Conservation (phyloP, 1,284 basidiomycete species). For the Rhizoctonia solani region DNA sequence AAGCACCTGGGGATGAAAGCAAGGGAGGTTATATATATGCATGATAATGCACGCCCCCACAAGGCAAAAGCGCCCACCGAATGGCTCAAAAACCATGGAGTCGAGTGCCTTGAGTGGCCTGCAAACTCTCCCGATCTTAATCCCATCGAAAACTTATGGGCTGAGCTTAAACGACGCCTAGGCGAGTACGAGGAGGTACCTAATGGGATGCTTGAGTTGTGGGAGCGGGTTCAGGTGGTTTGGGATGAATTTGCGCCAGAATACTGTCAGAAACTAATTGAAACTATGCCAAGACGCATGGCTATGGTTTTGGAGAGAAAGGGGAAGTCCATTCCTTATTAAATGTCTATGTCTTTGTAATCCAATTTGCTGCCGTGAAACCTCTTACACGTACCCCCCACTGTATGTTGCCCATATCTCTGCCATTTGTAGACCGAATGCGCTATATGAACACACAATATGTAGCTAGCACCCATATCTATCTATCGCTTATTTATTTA, state of each 20-base stretch:
- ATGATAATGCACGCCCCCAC: too few species aligned
- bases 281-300: conserved; percentile 17
- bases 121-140: conserved; percentile 15
- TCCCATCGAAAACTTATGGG: conserved; percentile 18
- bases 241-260: conserved; percentile 7
- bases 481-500: background rate
- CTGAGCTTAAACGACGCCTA: background rate
- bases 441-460: background rate
- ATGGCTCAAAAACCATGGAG: too few species aligned
- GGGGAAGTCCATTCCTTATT: conserved; percentile 1
- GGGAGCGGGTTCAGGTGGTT: too few species aligned
- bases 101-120: too few species aligned
- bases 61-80: too few species aligned
- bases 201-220: background rate
- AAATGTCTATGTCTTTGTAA: background rate
- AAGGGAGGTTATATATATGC: too few species aligned
- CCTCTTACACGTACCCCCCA: background rate
- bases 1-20: background rate
- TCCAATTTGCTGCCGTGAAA: background rate
- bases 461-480: background rate
- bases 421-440: background rate
- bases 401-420: background rate
- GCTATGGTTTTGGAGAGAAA: too few species aligned
- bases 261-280: conserved; percentile 14
- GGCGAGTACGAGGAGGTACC: background rate